These are phyloP conservation scores for Brasilioporus rufonigricans DNA, from an alignment of 768 basidiomycete genomes.

Conservation along the genomic window DNA sequence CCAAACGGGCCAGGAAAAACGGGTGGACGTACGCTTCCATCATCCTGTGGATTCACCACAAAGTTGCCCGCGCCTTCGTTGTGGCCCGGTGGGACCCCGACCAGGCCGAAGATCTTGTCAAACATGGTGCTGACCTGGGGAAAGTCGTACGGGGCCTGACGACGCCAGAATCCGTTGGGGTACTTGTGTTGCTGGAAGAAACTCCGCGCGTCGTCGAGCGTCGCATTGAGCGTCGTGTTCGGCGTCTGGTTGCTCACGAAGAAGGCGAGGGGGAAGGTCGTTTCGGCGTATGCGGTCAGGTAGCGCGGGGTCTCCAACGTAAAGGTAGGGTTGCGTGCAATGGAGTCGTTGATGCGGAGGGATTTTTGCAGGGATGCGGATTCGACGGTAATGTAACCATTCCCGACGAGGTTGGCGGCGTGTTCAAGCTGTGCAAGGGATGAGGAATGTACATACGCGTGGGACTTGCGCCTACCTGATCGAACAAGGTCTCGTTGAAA, in stretches of 20 bases:
- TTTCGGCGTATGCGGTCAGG: conserved; percentile 21
- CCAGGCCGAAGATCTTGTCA: not conserved
- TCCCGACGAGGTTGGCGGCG: conserved; percentile 20
- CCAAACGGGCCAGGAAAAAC: not conserved
- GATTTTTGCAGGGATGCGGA: conserved; percentile 21
- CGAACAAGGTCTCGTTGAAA: conserved; percentile 28
- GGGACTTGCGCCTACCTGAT: conserved; percentile 1
- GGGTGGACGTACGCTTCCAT: not conserved
- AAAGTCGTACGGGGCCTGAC: conserved; percentile 14
- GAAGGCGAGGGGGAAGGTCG: conserved; percentile 25
- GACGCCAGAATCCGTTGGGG: conserved; percentile 20
- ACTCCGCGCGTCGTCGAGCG: conserved; percentile 17
- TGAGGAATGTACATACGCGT: not conserved
- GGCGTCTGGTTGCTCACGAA: conserved; percentile 24
- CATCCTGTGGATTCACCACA: conserved; percentile 10
- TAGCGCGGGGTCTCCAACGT: conserved; percentile 21
- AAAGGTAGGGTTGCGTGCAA: conserved; percentile 23
- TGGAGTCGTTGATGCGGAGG: conserved; percentile 26
- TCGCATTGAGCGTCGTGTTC: conserved; percentile 14
- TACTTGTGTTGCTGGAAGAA: conserved; percentile 19
- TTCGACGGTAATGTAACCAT: conserved; percentile 19
- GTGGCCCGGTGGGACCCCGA: conserved; percentile 13
- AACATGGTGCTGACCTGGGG: not conserved
- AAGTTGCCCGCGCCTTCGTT: conserved; percentile 20
- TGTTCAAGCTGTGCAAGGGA: conserved; percentile 8